phyloP scores from a whole-genome alignment of 192 early-diverging fungal genomes.

The Coemansia sp. region DNA sequence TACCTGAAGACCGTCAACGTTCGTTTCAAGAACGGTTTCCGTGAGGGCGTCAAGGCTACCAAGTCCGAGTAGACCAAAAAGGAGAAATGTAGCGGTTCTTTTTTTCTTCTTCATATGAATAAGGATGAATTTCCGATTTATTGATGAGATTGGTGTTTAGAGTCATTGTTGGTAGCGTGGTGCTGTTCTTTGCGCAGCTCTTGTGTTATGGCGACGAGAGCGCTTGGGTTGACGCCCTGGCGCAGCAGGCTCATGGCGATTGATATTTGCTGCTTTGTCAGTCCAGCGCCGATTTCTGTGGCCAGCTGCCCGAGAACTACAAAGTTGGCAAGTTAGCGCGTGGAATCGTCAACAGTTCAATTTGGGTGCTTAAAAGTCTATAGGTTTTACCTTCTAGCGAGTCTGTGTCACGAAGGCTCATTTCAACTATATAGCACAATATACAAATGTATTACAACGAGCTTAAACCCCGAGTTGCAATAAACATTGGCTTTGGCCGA shows the following conservation, averaged over 20 bases:
- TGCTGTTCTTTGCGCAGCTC: constrained; percentile 43
- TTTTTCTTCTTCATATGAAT: neutral
- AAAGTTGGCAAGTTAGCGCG: neutral
- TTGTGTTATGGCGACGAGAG: constrained; percentile 46
- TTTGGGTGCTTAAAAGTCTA: too few relatives aligned
- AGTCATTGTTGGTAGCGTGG: neutral
- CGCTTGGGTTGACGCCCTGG: constrained; percentile 47
- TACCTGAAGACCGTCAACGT: constrained; percentile 91
- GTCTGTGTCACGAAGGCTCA: neutral
- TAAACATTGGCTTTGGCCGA: neutral
- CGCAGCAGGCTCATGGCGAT: constrained; percentile 43
- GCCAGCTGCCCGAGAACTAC: constrained; percentile 46
- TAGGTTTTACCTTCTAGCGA: constrained; percentile 7
- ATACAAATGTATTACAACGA: neutral
- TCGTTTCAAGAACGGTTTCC: constrained; percentile 99
- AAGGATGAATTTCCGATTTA: constrained; percentile 4
- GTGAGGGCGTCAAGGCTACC: constrained; percentile 61
- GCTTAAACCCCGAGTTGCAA: neutral
- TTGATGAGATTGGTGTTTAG: constrained; percentile 6
- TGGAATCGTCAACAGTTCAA: too few relatives aligned
- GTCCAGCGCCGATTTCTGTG: constrained; percentile 33
- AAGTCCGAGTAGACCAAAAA: constrained; percentile 21
- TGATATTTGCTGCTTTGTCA: constrained; percentile 43
- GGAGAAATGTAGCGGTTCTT: neutral
- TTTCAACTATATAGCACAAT: neutral